Base-by-base conservation (phyloP, 805 yeast genomes). In the Spathaspora boniae region DNA sequence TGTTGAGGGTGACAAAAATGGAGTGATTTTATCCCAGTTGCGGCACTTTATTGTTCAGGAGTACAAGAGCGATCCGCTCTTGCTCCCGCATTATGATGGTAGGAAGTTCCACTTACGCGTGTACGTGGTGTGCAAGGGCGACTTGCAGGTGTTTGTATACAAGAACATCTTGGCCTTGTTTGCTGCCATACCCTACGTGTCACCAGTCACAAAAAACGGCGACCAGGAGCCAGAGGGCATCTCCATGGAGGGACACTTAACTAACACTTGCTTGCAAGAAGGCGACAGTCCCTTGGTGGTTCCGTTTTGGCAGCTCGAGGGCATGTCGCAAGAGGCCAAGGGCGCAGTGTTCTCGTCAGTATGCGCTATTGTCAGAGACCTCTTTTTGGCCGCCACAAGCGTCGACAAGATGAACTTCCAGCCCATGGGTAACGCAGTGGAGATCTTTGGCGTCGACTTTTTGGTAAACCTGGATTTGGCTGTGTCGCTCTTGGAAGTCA, bases 1-100 rank as follows among this genome's bases (percentile, higher is more conserved):
- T n/a, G n/a, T n/a, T n/a, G 37, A 41, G 16, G 42, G 40, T 6
- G 60, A 66, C 16, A 59, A 69, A 17, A 79, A 78, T 44, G 89
- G 89, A 4, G 75, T 91, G 17, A 81, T 86, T 7, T 80, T 86
- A 0, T 86, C 96, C 0, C 96, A 88, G 56, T 65, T 89, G 36
- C 78, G 98, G 42, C 95, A 89, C 57, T 93, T 91, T 50, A 76
- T 93, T 14, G 85, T 91, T 1, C 98, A 93, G 57, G 83, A 82
- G 53, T 93, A 93, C 53, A 57, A 84, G 42, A 53, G 56, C 1
- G 64, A 67, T 17, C 98, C 98, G 5, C 58, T 93, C 33, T 60
- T 93, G 7, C 53, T 89, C 26, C 53, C 71, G 1, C 62, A 65
- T 1, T 81, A 86, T 55, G 72, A 70, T 14, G 66, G 71, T 42